Evolutionary conservation across 768 basidiomycete genomes (phyloP), one percentile per base, ranked within the genome.

Genomic region (Xanthoconium stramineum): DNA sequence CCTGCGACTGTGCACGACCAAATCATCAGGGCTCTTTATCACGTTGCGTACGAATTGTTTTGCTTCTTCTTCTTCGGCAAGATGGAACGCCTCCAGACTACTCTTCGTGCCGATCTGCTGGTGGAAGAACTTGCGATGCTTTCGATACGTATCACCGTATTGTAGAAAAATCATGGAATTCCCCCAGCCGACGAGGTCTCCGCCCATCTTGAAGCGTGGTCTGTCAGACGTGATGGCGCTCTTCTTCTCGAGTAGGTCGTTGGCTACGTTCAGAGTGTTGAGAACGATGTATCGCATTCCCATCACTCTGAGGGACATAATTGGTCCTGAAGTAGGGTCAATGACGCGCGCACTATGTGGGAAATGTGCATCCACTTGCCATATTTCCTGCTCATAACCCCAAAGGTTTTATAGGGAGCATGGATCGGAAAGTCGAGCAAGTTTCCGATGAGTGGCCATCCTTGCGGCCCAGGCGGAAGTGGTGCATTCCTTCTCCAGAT

Each of bases 241-340:
- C 36, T 52, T 50, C 42, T 63, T 65, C 4, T 59, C 57, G 1
- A 66, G 51, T 3, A 66, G 19, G 12, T 63, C 59, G 4, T 28
- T 44, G 17, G 28, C 6, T 35, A 15, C 0, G 72, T 35, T 35
- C 74, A 74, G 52, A 60, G 74, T 75, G 66, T 78, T 82, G 42
- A 85, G 67, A 55, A 84, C 70, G 46, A 84, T 57, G 65, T 81
- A 74, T 8, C 72, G 73, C 45, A 75, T 75, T 33, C 78, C 74
- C 47, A 82, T 67, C 38, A 80, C 58, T 20, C 38, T 45, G 33
- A 61, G 2, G 24, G 24, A 24, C 24, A 24, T 24, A 24, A 24
- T 24, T 24, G 24, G 24, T 2, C 24, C 24, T 24, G 24, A 24
- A 24, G 24, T 24, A 24, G 24, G 24, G 24, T 24, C 24, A 24